phyloP scores from a whole-genome alignment of 129 eudicot species.

The Helichrysum umbraculigerum region DNA sequence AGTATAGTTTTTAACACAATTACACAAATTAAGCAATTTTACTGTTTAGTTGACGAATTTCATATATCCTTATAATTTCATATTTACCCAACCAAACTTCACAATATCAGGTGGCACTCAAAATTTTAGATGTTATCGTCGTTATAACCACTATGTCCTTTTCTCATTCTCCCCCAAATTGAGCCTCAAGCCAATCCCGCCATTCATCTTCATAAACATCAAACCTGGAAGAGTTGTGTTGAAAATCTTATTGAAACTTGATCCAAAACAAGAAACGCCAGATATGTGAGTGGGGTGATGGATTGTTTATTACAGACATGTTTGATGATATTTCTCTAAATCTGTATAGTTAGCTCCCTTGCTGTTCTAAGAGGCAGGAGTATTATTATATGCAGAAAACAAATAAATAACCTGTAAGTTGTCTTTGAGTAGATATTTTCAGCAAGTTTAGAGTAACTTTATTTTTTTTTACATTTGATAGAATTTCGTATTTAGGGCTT shows the following conservation, averaged over 20 bases:
- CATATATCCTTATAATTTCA: neutral
- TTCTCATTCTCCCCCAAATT: neutral
- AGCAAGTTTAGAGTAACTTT: slow-evolving; percentile 14
- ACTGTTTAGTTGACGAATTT: neutral
- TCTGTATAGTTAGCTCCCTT: neutral
- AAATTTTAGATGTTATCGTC: neutral
- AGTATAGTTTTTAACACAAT: slow-evolving; percentile 1
- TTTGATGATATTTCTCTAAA: slow-evolving; percentile 1
- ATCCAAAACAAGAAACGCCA: neutral
- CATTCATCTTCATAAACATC: neutral
- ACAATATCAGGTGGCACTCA: neutral
- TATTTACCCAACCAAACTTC: neutral
- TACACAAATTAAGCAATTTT: neutral
- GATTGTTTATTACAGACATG: neutral
- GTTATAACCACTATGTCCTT: neutral
- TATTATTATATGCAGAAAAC: neutral
- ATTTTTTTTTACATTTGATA: neutral
- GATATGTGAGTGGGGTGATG: neutral
- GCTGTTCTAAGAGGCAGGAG: neutral
- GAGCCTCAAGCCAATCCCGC: neutral
- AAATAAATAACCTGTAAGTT: neutral
- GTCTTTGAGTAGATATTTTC: neutral
- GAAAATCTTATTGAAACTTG: neutral
- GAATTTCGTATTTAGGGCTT: neutral
- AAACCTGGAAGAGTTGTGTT: neutral